A percentile compares a stretch with the other conserved stretches of the same genome.
Conservation (phyloP, 805 yeast species). For the Lachancea sp. region DNA sequence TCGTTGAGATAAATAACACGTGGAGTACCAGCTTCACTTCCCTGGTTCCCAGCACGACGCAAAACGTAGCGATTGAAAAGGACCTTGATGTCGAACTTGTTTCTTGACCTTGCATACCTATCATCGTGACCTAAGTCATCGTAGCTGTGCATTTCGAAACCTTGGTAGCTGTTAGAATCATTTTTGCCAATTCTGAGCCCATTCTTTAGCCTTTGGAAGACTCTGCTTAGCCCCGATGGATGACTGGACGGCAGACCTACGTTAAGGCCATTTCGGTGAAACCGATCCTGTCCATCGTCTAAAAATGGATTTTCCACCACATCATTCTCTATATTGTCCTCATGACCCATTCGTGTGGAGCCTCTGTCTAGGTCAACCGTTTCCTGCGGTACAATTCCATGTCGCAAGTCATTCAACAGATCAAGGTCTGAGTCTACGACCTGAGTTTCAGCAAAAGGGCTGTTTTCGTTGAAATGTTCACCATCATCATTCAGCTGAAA, state of each 20-base stretch:
- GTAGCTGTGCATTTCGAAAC: constrained; percentile 31
- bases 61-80: constrained; percentile 34
- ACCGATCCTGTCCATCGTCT: constrained; percentile 6
- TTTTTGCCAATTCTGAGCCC: constrained; percentile 14
- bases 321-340: constrained; percentile 35
- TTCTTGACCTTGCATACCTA: constrained; percentile 29
- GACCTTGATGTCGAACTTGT: constrained; percentile 34
- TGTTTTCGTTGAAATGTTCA: background rate
- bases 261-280: background rate
- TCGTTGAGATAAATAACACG: constrained; percentile 67
- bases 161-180: constrained; percentile 11
- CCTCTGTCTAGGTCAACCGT: constrained; percentile 31
- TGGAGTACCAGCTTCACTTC: constrained; percentile 38
- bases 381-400: constrained; percentile 31
- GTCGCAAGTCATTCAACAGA: constrained; percentile 18
- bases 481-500: constrained; percentile 11
- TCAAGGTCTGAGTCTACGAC: constrained; percentile 14
- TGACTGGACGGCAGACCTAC: background rate
- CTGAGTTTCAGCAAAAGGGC: constrained; percentile 8
- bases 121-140: constrained; percentile 23
- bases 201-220: constrained; percentile 16
- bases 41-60: constrained; percentile 23
- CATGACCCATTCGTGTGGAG: constrained; percentile 18
- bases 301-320: constrained; percentile 27
- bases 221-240: constrained; percentile 18